Percentiles rank a stretch among this genome's conserved stretches.
These are phyloP conservation scores for Aegilops speltoides DNA, from an alignment of 176 grass and related monocot genomes.

Conservation along the genomic window DNA sequence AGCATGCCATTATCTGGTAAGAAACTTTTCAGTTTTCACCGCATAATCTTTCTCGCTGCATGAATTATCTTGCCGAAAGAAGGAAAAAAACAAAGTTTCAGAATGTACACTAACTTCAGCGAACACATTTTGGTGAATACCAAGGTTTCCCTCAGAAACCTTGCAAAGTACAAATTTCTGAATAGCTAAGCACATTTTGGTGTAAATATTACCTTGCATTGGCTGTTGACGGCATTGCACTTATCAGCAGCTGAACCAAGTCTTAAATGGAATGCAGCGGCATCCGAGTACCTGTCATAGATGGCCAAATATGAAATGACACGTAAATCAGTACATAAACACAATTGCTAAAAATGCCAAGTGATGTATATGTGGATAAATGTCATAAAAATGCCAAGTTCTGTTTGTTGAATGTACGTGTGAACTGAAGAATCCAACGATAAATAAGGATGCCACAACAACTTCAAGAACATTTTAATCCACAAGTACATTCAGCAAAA, in stretches of 20 bases:
- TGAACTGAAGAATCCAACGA: not conserved
- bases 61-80: too few relatives aligned
- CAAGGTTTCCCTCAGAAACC: too few relatives aligned
- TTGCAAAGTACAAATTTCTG: too few relatives aligned
- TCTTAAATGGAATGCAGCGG: slow-evolving; percentile 77
- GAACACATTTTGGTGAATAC: too few relatives aligned
- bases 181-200: slow-evolving; percentile 7
- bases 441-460: not conserved
- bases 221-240: slow-evolving; percentile 90
- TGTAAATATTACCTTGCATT: slow-evolving; percentile 80
- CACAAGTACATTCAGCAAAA: not conserved
- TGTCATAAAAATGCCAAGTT: not conserved
- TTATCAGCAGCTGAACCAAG: slow-evolving; percentile 92
- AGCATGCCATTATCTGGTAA: not conserved
- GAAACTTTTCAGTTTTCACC: not conserved
- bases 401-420: too few relatives aligned
- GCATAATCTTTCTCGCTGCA: not conserved
- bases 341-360: not conserved
- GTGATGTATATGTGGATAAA: not conserved
- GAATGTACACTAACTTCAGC: too few relatives aligned
- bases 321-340: not conserved
- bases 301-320: slow-evolving; percentile 8
- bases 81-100: too few relatives aligned
- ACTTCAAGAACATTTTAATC: not conserved
- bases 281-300: slow-evolving; percentile 72